These are phyloP conservation scores for Oxyria digyna DNA, from an alignment of 148 eudicot genomes.

Conservation along the genomic window DNA sequence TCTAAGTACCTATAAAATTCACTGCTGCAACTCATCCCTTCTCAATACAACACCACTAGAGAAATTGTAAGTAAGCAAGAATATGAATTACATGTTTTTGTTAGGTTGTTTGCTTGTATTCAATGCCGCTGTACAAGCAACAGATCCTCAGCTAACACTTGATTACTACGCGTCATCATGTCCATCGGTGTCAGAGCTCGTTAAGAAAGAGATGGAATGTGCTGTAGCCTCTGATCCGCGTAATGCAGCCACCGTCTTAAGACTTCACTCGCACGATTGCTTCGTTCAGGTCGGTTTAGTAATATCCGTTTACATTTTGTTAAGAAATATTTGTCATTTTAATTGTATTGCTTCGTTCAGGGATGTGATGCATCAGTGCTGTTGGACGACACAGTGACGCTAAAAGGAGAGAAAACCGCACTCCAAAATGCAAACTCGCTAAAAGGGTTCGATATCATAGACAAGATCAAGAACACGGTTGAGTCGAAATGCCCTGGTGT, in stretches of 20 bases:
- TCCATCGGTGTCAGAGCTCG: slow-evolving; percentile 44
- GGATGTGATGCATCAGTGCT: slow-evolving; percentile 92
- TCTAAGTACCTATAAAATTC: not conserved
- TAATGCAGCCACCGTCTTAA: slow-evolving; percentile 65
- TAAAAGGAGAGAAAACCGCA: slow-evolving; percentile 76
- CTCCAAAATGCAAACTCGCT: slow-evolving; percentile 43
- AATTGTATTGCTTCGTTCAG: too few relatives aligned
- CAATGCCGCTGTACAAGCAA: slow-evolving; percentile 16
- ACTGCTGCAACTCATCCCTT: not conserved
- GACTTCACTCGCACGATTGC: slow-evolving; percentile 92
- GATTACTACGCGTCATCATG: slow-evolving; percentile 66
- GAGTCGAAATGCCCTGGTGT: slow-evolving; percentile 87
- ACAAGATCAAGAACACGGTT: slow-evolving; percentile 58
- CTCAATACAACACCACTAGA: not conserved
- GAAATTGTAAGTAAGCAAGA: not conserved
- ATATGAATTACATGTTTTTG: not conserved
- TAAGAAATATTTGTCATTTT: too few relatives aligned
- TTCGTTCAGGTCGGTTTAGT: slow-evolving; percentile 99
- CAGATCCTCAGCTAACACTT: slow-evolving; percentile 41
- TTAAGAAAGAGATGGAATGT: slow-evolving; percentile 88
- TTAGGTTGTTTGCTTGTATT: not conserved
- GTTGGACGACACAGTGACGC: slow-evolving; percentile 63
- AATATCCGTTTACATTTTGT: too few relatives aligned
- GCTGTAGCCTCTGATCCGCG: slow-evolving; percentile 73
- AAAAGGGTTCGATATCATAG: slow-evolving; percentile 61